Base-by-base conservation (phyloP, 2,329 filamentous ascomycete genomes). In the Neoscytalidium dimidiatum region DNA sequence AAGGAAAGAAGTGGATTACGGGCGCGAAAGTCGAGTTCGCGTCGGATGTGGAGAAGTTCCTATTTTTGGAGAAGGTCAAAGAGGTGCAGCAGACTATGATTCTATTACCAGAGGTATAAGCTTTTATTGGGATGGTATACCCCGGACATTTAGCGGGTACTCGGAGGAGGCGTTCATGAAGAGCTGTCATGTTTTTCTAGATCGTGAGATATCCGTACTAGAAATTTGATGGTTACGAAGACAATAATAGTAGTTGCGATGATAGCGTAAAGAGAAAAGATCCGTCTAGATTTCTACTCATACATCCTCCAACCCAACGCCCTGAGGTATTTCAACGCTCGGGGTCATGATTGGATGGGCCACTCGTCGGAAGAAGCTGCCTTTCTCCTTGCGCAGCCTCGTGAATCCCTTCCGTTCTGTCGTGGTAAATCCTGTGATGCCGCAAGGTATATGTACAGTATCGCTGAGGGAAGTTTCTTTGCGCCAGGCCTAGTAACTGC, bases 11-110 rank as follows among this genome's bases (percentile, higher is more conserved):
- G 66, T 72, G 73, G 33, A 76, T 82, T n/a, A 75, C 70, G 8
- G 79, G 79, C 1, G 75, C 79, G 3, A 74, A 72, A 69, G 75
- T 82, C 17, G 80, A 82, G 68, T 82, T 82, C 69, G 76, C 76
- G 58, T 77, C 67, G 2, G 78, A 80, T 46, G 72, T 71, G 26
- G 80, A 82, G 69, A 78, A 79, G 70, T 71, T 65, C 28, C 68
- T 71, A 60, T 82, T 82, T 67, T 65, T 82, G 57, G 69, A 62
- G 0, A 68, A 78, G 69, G 75, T 78, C 17, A 73, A 69, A 67
- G 74, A 75, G 65, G 73, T 77, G 64, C 79, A 81, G 69, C 70
- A 68, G 65, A 72, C 70, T 21, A 69, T 76, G 69, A 68, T 78
- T 44, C 74, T 76, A 38, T 65, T 81, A 65, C 80, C 80, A 21